Evolutionary conservation across 345 rosid species (phyloP).

Genomic region (Eucalyptus microcorys): DNA sequence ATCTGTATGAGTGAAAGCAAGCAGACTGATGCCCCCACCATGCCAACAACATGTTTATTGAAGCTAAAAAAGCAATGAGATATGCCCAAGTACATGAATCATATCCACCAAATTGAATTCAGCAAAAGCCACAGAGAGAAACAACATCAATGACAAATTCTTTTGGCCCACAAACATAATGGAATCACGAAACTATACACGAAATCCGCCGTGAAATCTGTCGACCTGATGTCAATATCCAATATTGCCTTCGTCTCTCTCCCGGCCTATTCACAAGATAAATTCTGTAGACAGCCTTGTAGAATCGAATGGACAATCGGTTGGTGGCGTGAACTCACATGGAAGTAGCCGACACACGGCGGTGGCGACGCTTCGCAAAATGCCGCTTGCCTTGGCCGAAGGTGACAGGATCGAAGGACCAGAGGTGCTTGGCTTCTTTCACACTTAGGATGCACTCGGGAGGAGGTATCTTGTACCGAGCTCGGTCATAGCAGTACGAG

Average conservation of each 20-base stretch:
- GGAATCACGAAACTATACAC: background rate
- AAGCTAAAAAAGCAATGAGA: background rate
- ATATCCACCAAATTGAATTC: background rate
- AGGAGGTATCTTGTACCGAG: constrained; percentile 55
- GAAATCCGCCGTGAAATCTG: background rate
- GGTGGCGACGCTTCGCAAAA: constrained; percentile 29
- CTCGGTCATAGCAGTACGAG: constrained; percentile 86
- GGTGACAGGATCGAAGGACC: constrained; percentile 58
- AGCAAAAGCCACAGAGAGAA: background rate
- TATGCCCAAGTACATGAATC: background rate
- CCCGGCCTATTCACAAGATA: background rate
- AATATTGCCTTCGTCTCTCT: background rate
- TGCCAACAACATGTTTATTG: background rate
- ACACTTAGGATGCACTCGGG: constrained; percentile 53
- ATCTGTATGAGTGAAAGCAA: background rate
- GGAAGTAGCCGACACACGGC: background rate
- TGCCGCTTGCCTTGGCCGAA: constrained; percentile 49
- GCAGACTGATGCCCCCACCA: background rate
- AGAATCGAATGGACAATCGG: background rate
- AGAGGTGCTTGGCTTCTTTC: constrained; percentile 51
- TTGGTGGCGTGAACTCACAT: background rate
- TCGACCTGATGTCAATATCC: background rate
- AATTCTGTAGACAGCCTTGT: background rate
- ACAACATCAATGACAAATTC: background rate
- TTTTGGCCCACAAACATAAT: background rate